Base-by-base conservation (phyloP, 2,329 filamentous ascomycete genomes). In the Plenodomus lindquistii region DNA sequence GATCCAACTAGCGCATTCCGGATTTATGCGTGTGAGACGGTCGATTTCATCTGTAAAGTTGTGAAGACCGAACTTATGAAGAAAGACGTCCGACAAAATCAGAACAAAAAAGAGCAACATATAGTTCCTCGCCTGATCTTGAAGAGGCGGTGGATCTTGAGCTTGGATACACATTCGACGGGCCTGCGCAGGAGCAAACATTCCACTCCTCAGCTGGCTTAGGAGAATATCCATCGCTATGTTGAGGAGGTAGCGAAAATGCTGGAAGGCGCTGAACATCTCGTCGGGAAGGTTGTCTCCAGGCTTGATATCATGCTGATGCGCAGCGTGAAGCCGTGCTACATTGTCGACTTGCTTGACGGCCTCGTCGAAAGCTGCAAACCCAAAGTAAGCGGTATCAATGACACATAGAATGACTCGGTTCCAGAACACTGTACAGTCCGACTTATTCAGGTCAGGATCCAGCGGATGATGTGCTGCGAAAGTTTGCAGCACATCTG, bases 391-490 rank as follows among this genome's bases (percentile, higher is more conserved):
- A 1, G 54, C 42, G 11, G 46, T 37, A 24, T 37, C 40, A 10
- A 57, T 37, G 17, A 55, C 47, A 19, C 42, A 48, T 16, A 43
- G 46, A 16, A 55, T 7, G 13, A 62, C 49, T n/a, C 52, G 42
- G 29, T 57, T 51, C 59, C 57, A 60, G 42, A 62, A 56, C 16
- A 50, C 11, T 3, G 44, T 31, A 20, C 51, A 31, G 13, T 48
- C 35, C 4, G 40, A 24, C 24, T 37, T 24, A 13, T 37, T 51
- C 18, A 59, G 27, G 18, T 34, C 37, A 36, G 52, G 58, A 52
- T 58, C 57, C 15, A 44, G 35, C 4, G 46, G 49, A 20, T 75
- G 68, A 55, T 85, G 82, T 11, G 82, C 79, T 18, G 68, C 72
- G 21, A 60, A 57, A 1, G 81, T 77, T 7, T 59, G 50, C 2